Conservation (phyloP, 1,284 basidiomycete genomes). For the Ceratobasidium theobromae region DNA sequence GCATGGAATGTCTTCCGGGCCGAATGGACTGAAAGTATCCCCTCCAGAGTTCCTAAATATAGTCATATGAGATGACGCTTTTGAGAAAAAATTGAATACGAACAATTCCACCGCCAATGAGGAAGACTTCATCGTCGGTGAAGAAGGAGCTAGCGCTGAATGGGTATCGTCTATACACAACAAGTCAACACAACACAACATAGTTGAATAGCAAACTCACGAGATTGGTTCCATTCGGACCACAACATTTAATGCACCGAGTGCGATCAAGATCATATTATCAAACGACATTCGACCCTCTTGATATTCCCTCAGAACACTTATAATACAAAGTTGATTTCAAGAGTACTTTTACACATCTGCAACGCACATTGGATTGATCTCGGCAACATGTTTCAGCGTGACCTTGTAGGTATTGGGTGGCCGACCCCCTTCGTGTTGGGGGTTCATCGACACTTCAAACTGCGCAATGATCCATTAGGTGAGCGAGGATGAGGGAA, state of each 20-base stretch:
- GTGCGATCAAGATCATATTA: conserved; percentile 67
- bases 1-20: conserved; percentile 62
- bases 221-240: conserved; percentile 70
- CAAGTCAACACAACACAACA: background rate
- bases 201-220: conserved; percentile 36
- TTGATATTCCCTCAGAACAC: conserved; percentile 65
- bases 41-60: conserved; percentile 36
- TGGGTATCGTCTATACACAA: conserved; percentile 51
- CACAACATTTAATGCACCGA: conserved; percentile 74
- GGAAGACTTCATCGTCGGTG: conserved; percentile 60
- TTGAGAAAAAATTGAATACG: too few relatives aligned
- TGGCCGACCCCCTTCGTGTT: conserved; percentile 40
- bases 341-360: too few relatives aligned
- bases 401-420: conserved; percentile 59
- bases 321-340: conserved; percentile 40
- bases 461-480: conserved; percentile 50
- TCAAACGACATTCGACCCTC: conserved; percentile 67
- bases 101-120: conserved; percentile 65
- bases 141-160: conserved; percentile 78
- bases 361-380: conserved; percentile 67
- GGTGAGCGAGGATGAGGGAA: background rate
- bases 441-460: conserved; percentile 52
- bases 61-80: conserved; percentile 53
- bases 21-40: conserved; percentile 54
- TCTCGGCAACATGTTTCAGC: conserved; percentile 66